Evolutionary conservation across 2,329 filamentous ascomycete genomes (phyloP).

Genomic region (Arthrobotrys musiformis): DNA sequence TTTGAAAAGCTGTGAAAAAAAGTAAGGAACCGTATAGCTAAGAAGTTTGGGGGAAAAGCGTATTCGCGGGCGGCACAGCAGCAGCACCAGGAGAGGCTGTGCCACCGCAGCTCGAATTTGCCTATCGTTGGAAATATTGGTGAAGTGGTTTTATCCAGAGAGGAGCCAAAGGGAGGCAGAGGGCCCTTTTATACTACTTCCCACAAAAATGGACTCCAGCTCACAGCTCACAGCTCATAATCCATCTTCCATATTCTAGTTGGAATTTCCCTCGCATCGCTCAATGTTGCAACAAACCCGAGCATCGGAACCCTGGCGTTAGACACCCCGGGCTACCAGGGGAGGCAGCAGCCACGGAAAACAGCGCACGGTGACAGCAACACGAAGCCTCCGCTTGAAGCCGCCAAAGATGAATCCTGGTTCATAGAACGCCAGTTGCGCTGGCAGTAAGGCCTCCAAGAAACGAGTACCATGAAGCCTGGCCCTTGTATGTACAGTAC

Average conservation of each 20-base stretch:
- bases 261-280: background rate
- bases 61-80: constrained; percentile 1
- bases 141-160: background rate
- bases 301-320: constrained; percentile 10
- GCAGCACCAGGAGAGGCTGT: background rate
- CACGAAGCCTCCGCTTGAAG: constrained; percentile 8
- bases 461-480: constrained; percentile 11
- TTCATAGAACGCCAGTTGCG: background rate
- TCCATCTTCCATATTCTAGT: constrained; percentile 1
- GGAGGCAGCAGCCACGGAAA: constrained; percentile 9
- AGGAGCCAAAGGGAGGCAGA: background rate
- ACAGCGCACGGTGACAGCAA: constrained; percentile 3
- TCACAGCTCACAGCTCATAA: background rate
- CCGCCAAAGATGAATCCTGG: constrained; percentile 10
- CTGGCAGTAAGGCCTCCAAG: background rate
- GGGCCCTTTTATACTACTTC: background rate
- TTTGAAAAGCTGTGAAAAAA: background rate
- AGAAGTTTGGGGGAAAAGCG: background rate
- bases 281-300: background rate
- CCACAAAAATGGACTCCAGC: background rate
- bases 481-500: constrained; percentile 2
- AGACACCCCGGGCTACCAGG: constrained; percentile 9
- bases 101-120: background rate
- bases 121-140: background rate
- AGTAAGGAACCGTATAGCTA: background rate